These are phyloP conservation scores for Fistulina hepatica DNA, from an alignment of 1,284 basidiomycete genomes.

Conservation along the genomic window DNA sequence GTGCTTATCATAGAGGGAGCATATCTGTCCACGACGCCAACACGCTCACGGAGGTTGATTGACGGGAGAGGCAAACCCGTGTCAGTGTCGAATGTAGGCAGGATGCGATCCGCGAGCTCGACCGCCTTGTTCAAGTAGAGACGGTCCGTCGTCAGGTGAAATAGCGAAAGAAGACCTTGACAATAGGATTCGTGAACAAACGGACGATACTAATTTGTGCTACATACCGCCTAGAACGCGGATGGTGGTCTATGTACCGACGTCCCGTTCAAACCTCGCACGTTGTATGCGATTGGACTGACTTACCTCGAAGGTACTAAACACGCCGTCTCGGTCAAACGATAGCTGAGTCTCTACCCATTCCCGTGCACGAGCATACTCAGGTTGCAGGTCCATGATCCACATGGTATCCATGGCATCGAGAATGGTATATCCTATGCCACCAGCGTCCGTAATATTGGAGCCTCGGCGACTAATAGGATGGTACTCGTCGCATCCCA, in stretches of 20 bases:
- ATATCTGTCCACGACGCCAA: slow-evolving; percentile 57
- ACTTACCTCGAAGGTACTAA: slow-evolving; percentile 87
- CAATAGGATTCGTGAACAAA: too few relatives aligned
- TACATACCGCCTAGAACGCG: slow-evolving; percentile 73
- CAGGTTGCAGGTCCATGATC: slow-evolving; percentile 72
- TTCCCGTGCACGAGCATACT: slow-evolving; percentile 65
- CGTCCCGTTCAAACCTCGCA: slow-evolving; percentile 1
- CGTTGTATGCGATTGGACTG: background rate
- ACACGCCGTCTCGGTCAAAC: slow-evolving; percentile 72
- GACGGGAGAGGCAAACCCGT: slow-evolving; percentile 75
- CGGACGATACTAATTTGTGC: too few relatives aligned
- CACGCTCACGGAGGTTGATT: slow-evolving; percentile 60
- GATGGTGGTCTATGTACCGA: slow-evolving; percentile 30
- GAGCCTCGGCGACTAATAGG: slow-evolving; percentile 66
- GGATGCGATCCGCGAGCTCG: slow-evolving; percentile 76
- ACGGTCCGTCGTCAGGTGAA: slow-evolving; percentile 60
- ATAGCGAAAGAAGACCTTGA: slow-evolving; percentile 77
- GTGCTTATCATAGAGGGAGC: slow-evolving; percentile 65
- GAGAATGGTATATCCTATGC: slow-evolving; percentile 78
- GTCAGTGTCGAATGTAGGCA: slow-evolving; percentile 77
- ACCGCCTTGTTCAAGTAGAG: slow-evolving; percentile 68
- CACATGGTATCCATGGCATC: slow-evolving; percentile 84
- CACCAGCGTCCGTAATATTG: slow-evolving; percentile 65
- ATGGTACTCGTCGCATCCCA: slow-evolving; percentile 85
- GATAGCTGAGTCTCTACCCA: slow-evolving; percentile 68